Conservation (phyloP, 352 stramenopile genomes). For the Phytopythium boreale region DNA sequence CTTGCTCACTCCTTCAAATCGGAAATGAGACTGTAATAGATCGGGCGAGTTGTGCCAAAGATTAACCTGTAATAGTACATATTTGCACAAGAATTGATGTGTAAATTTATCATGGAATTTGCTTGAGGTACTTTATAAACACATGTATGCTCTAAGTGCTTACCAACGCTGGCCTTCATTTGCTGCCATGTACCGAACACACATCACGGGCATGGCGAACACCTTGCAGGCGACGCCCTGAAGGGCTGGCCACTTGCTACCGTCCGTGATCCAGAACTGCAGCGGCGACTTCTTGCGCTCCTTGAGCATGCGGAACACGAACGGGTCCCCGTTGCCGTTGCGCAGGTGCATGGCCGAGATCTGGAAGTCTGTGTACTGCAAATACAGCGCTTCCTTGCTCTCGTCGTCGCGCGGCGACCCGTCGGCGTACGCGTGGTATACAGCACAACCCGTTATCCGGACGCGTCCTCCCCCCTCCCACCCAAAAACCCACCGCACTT, state of each 20-base stretch:
- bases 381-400: constrained; percentile 36
- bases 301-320: constrained; percentile 40
- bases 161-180: no score
- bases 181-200: no score
- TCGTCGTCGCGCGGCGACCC: constrained; percentile 13
- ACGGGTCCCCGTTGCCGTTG: constrained; percentile 24
- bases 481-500: not conserved
- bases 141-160: no score
- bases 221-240: constrained; percentile 38
- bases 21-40: no score
- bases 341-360: constrained; percentile 28
- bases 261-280: constrained; percentile 58
- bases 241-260: constrained; percentile 38
- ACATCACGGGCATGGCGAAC: constrained; percentile 36
- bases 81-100: no score
- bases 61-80: no score
- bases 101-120: no score
- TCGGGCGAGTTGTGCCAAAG: no score
- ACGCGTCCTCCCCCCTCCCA: no score
- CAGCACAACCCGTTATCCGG: no score
- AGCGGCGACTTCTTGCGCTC: constrained; percentile 44
- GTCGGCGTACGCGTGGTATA: constrained; percentile 6
- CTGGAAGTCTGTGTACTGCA: constrained; percentile 50
- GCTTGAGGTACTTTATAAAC: no score
- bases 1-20: not conserved